phyloP scores from a whole-genome alignment of 2,329 filamentous ascomycete genomes.

The Elsinoe necatrix region DNA sequence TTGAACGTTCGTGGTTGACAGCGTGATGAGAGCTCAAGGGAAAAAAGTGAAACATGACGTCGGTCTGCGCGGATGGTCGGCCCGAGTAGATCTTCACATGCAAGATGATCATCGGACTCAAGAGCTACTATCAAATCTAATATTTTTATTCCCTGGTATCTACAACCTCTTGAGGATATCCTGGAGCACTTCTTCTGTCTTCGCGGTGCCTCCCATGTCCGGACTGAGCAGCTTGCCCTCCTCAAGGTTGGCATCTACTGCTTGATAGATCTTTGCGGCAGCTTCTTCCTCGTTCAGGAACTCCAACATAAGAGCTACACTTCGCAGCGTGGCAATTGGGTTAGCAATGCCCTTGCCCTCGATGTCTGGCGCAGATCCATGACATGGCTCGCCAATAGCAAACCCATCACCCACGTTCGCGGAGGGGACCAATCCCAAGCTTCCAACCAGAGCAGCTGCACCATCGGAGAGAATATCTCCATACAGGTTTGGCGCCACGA shows the following conservation, averaged over 20 bases:
- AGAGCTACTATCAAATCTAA: neutral
- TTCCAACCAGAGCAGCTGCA: constrained; percentile 86
- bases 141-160: constrained; percentile 4
- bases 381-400: constrained; percentile 95
- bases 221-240: constrained; percentile 77
- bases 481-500: constrained; percentile 95
- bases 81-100: neutral
- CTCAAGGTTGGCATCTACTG: constrained; percentile 82
- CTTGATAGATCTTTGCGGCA: constrained; percentile 80
- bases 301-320: constrained; percentile 89
- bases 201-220: constrained; percentile 80
- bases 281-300: constrained; percentile 83
- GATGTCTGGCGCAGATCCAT: constrained; percentile 92
- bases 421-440: constrained; percentile 81
- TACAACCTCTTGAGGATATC: constrained; percentile 81
- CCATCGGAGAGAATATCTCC: constrained; percentile 95
- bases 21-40: constrained; percentile 1
- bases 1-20: constrained; percentile 5
- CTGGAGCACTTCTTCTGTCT: constrained; percentile 75
- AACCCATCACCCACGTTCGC: constrained; percentile 93
- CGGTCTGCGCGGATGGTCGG: constrained; percentile 3
- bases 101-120: neutral
- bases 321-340: constrained; percentile 88
- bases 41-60: constrained; percentile 11
- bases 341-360: constrained; percentile 89